Base-by-base conservation (phyloP, 345 rosid genomes). In the Trapa bicornis region DNA sequence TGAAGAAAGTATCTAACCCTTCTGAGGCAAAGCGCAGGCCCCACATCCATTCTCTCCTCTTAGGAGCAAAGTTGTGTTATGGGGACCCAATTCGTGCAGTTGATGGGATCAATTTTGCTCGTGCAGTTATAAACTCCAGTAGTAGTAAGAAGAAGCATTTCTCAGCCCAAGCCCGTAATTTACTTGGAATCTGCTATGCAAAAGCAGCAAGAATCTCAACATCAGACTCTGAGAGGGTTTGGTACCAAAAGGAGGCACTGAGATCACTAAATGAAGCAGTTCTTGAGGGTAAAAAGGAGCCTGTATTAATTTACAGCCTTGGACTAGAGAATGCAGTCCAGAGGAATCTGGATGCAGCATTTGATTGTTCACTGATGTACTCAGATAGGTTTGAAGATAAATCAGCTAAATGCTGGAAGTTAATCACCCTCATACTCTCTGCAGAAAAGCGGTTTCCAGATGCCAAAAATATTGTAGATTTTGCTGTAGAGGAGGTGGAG, bases 61-160 rank as follows among this genome's bases (percentile, higher is more conserved):
- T 91, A 76, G 99, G 96, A 65, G 96, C 97, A 65, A 86, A 85
- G 72, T 74, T 95, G 70, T 87, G 89, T 77, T 86, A 96, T 64
- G 76, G 75, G 77, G 85, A 88, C 76, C 82, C 78, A 32, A 83
- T 62, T 74, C 84, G 85, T 76, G 82, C 93, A 54, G 73, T 50
- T 5, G 83, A 86, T 36, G 97, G 97, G 39, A 86, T 89, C 56
- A 70, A 67, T 22, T 89, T 84, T 80, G 76, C 92, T 67, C 84
- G 71, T 14, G 82, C 71, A 73, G 77, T 84, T 71, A 78, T 83
- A 53, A 79, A 80, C 48, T 74, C 73, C 37, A 78, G 71, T 43
- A 64, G 69, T 75, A 73, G 71, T 72, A 67, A 64, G 12, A 68
- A 79, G 67, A 83, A 75, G 66, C 90, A 86, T 84, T 78, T 87